Base-by-base conservation (phyloP, 331 rosid genomes). In the Saraca asoca region DNA sequence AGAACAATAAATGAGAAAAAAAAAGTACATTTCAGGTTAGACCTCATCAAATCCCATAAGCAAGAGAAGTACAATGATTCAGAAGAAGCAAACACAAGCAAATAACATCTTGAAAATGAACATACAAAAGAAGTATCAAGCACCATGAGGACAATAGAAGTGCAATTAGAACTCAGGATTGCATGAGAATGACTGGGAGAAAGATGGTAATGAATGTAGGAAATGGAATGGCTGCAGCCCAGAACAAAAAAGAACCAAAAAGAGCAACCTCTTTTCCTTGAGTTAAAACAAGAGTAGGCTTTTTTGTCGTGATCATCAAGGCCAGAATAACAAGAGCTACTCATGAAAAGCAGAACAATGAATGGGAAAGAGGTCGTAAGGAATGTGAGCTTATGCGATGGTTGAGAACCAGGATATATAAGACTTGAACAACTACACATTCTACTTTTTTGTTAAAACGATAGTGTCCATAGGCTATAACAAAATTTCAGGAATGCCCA, bases 261-360 rank as follows among this genome's bases (percentile, higher is more conserved):
- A 24, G 31, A 24, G 31, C 31, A 24, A 24, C 31, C 2, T 24
- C n/a, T 24, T 24, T 24, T 24, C 31, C 31, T 24, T 24, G 31
- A 3, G 31, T 24, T 24, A 24, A 24, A 24, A 24, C 11, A 7
- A 5, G 11, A 39, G 11, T 0, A 39, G 43, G 43, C 43, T 7
- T 2, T 7, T 39, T 7, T 10, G 2, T 39, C 11, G 10, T 5
- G 11, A 39, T 39, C 43, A 2, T 39, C 43, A 7, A 6, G 43
- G 11, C 11, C 7, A 5, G 7, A 4, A 7, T 39, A 39, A 1
- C 7, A 10, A 39, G 7, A 2, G 11, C 43, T 8, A 12, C 53
- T 24, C 61, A 16, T 45, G 29, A 46, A 34, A 12, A 44, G 29
- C 44, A 61, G 34, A 53, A 74, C 48, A 41, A 38, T 12, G 49